Evolutionary conservation across 148 eudicot genomes (phyloP).

Genomic region (Spergularia bocconei): DNA sequence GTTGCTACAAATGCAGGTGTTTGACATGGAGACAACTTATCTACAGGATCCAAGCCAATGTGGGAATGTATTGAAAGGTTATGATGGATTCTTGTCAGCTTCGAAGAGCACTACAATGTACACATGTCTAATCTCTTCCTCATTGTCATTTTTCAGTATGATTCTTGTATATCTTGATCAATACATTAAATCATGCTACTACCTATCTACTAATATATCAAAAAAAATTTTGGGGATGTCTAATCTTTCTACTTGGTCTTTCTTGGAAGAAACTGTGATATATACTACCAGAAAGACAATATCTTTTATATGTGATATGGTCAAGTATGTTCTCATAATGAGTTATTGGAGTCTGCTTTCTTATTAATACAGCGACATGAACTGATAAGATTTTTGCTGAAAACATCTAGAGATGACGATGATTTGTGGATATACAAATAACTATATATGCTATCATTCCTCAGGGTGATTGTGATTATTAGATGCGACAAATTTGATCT

Average conservation of each 20-base stretch:
- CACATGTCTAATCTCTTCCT: constrained; percentile 23
- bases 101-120: constrained; percentile 86
- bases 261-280: background rate
- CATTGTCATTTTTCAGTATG: constrained; percentile 6
- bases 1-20: constrained; percentile 50
- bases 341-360: background rate
- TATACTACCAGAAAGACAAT: background rate
- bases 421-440: background rate
- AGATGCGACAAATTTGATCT: background rate
- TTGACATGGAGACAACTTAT: constrained; percentile 94
- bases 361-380: background rate
- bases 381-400: background rate
- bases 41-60: constrained; percentile 90
- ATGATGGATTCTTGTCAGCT: constrained; percentile 85
- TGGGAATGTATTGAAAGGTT: constrained; percentile 95
- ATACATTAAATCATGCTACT: no score
- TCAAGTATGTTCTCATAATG: background rate
- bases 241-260: background rate
- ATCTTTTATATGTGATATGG: background rate
- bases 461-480: background rate
- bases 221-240: background rate
- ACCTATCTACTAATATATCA: background rate
- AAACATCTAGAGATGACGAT: background rate
- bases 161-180: background rate
- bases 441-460: background rate